Percentiles rank a stretch among this genome's conserved stretches.
Conservation (phyloP, 2,329 filamentous ascomycete species). For the Beauveria bassiana region DNA sequence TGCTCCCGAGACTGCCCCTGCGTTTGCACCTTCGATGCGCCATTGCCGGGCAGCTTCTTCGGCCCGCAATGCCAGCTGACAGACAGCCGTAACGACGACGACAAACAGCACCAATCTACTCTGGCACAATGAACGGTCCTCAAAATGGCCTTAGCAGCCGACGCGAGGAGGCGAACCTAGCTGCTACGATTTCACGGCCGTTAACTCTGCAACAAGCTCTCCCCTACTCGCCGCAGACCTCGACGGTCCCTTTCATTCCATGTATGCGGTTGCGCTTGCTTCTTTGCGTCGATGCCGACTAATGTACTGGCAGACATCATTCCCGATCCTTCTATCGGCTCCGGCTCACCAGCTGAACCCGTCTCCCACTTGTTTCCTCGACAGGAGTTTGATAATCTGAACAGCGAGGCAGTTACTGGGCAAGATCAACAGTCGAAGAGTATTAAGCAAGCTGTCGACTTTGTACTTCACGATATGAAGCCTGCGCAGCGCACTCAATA, state of each 20-base stretch:
- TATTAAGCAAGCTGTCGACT: conserved; percentile 63
- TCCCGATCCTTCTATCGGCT: conserved; percentile 54
- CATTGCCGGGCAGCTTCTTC: conserved; percentile 16
- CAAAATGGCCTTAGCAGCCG: conserved; percentile 27
- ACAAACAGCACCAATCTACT: conserved; percentile 25
- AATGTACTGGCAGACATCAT: conserved; percentile 47
- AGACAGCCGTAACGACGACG: conserved; percentile 20
- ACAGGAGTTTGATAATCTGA: conserved; percentile 58
- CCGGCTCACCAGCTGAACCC: conserved; percentile 43
- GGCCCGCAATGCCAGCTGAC: conserved; percentile 24
- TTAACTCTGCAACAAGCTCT: conserved; percentile 67
- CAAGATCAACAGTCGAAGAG: conserved; percentile 53
- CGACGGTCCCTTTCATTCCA: conserved; percentile 69
- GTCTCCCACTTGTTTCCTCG: conserved; percentile 44
- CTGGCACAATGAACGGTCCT: conserved; percentile 22
- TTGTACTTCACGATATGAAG: conserved; percentile 67
- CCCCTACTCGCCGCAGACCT: conserved; percentile 75
- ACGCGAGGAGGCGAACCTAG: conserved; percentile 17
- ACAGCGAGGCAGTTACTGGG: conserved; percentile 54
- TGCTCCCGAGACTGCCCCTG: not conserved
- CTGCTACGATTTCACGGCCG: conserved; percentile 30
- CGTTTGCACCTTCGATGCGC: conserved; percentile 12
- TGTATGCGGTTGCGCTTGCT: conserved; percentile 38
- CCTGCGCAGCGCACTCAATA: conserved; percentile 63
- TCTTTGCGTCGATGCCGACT: not conserved